Percentiles rank a stretch among this genome's conserved stretches.
Conservation (phyloP, 306 rosid species). For the Cicer bijugum region DNA sequence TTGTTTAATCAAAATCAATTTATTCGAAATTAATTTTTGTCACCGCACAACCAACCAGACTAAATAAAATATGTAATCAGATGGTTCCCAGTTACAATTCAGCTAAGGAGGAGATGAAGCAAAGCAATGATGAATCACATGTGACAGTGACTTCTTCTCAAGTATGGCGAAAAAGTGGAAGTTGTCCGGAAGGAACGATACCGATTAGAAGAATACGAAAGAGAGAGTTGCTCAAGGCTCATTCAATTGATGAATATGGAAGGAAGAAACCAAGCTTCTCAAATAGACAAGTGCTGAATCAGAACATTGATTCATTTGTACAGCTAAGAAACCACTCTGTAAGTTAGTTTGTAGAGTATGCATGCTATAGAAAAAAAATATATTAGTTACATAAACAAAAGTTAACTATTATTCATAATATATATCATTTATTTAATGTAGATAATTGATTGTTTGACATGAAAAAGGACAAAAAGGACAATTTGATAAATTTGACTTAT, state of each 20-base stretch:
- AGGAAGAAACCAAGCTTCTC: constrained; percentile 55
- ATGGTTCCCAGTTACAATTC: constrained; percentile 55
- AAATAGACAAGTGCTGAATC: constrained; percentile 24
- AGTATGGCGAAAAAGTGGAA: constrained; percentile 74
- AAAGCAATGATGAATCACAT: constrained; percentile 36
- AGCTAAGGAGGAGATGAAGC: constrained; percentile 48
- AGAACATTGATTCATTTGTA: constrained; percentile 36
- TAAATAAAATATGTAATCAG: constrained; percentile 42
- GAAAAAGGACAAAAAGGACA: too few relatives aligned
- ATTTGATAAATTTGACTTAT: too few relatives aligned
- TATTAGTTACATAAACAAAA: not conserved
- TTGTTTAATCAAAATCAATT: not conserved
- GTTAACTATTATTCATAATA: too few relatives aligned
- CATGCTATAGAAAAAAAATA: not conserved
- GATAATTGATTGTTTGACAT: too few relatives aligned
- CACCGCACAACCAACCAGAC: not conserved
- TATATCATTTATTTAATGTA: too few relatives aligned
- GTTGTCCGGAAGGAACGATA: constrained; percentile 69
- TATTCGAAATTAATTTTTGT: not conserved
- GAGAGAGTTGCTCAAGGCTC: constrained; percentile 51
- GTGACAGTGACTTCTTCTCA: constrained; percentile 52
- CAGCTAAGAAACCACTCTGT: constrained; percentile 58
- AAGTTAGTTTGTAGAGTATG: constrained; percentile 27
- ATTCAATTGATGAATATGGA: constrained; percentile 59
- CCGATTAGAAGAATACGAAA: constrained; percentile 61